Evolutionary conservation across 2,329 filamentous ascomycete species (phyloP).

Genomic region (Exophiala viscosa): DNA sequence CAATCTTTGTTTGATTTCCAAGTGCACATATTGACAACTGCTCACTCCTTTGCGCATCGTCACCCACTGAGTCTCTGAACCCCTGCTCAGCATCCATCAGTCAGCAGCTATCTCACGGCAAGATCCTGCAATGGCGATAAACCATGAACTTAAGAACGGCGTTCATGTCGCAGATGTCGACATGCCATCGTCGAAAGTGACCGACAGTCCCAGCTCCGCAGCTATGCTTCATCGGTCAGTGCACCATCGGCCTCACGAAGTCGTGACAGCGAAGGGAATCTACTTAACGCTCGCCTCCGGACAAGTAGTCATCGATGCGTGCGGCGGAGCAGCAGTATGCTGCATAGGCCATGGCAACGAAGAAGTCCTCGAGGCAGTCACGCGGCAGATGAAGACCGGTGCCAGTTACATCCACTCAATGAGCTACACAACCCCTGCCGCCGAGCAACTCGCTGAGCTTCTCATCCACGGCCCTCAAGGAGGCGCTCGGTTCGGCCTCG

Average conservation of each 20-base stretch:
- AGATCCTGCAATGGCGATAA: no score
- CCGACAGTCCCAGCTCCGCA: no score
- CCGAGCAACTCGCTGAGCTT: constrained; percentile 51
- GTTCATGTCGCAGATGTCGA: no score
- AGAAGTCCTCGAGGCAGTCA: constrained; percentile 58
- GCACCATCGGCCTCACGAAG: constrained; percentile 43
- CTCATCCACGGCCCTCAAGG: constrained; percentile 48
- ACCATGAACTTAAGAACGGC: no score
- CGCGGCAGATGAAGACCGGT: constrained; percentile 50
- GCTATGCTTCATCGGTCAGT: no score
- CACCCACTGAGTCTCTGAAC: no score
- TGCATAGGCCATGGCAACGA: constrained; percentile 65
- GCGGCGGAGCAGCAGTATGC: constrained; percentile 66
- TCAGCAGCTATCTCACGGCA: no score
- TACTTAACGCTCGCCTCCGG: constrained; percentile 55
- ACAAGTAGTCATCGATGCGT: constrained; percentile 65
- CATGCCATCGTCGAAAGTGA: no score
- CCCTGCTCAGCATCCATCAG: no score
- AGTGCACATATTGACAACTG: no score
- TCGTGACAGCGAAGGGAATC: constrained; percentile 49
- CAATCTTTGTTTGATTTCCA: no score
- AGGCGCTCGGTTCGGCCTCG: constrained; percentile 37
- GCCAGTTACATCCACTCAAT: constrained; percentile 54
- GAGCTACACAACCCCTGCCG: constrained; percentile 54
- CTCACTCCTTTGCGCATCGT: no score